Conservation (phyloP, 1,284 basidiomycete species). For the Fomitopsis pinicola region DNA sequence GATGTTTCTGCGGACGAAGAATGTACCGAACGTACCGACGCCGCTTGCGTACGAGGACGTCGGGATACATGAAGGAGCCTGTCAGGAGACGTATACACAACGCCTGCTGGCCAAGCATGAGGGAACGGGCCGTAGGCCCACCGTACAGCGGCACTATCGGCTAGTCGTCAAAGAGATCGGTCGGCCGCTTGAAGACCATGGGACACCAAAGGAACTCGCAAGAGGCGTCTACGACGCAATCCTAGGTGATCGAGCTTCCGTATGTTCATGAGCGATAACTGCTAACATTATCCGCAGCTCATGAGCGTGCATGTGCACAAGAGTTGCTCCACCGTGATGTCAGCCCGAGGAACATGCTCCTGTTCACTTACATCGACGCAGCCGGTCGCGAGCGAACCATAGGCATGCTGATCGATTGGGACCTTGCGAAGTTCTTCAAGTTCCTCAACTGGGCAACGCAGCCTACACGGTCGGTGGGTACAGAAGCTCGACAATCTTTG, state of each 20-base stretch:
- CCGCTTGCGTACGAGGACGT: conserved; percentile 6
- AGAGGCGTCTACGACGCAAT: conserved; percentile 1
- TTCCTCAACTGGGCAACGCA: too few relatives aligned
- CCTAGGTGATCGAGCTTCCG: neutral
- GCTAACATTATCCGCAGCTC: neutral
- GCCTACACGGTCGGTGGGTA: too few relatives aligned
- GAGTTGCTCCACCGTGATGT: neutral
- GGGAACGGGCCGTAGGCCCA: neutral
- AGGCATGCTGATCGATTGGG: neutral
- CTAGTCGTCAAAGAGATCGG: conserved; percentile 7
- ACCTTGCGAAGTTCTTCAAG: neutral
- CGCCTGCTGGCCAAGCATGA: neutral
- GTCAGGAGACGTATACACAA: neutral
- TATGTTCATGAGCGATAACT: too few relatives aligned
- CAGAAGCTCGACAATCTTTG: too few relatives aligned
- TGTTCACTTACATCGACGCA: too few relatives aligned
- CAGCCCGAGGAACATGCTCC: too few relatives aligned
- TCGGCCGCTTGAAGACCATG: conserved; percentile 2
- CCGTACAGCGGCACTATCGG: neutral
- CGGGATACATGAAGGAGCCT: neutral
- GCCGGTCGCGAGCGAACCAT: too few relatives aligned
- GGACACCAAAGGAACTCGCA: neutral
- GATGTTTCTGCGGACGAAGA: neutral
- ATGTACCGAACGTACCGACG: conserved; percentile 1
- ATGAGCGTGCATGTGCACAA: neutral